A percentile compares a stretch with the other conserved stretches of the same genome.
These are phyloP conservation scores for Penicillium angulare DNA, from an alignment of 495 filamentous ascomycete species.

Conservation along the genomic window DNA sequence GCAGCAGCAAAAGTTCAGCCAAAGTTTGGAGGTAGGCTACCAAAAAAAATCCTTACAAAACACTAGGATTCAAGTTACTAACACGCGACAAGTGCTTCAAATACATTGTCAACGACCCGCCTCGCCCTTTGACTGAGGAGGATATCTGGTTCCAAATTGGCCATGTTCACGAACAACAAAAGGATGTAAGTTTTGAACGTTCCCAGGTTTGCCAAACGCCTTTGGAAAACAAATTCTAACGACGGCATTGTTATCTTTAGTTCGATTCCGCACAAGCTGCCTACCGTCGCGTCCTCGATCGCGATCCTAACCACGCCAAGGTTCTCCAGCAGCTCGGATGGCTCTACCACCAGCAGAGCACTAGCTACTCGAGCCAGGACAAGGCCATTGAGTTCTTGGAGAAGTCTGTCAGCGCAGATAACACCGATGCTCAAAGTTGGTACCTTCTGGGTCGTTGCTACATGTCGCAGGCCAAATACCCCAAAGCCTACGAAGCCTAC, in stretches of 20 bases:
- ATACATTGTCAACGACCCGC: slow-evolving; percentile 93
- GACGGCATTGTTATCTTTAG: slow-evolving; percentile 43
- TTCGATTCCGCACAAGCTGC: slow-evolving; percentile 89
- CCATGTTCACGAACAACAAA: slow-evolving; percentile 98
- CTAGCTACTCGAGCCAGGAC: slow-evolving; percentile 84
- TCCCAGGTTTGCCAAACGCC: neutral
- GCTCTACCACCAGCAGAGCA: slow-evolving; percentile 96
- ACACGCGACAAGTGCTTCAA: slow-evolving; percentile 99
- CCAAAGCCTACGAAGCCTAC: slow-evolving; percentile 98
- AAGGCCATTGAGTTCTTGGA: slow-evolving; percentile 95
- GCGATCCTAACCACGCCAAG: slow-evolving; percentile 95
- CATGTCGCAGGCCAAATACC: slow-evolving; percentile 99
- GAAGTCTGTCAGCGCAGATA: slow-evolving; percentile 93
- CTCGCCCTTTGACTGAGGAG: slow-evolving; percentile 89
- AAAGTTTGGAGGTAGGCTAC: slow-evolving; percentile 89
- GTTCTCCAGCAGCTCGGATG: slow-evolving; percentile 97
- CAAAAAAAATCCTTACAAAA: too few species aligned
- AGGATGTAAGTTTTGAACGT: slow-evolving; percentile 70
- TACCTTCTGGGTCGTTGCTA: slow-evolving; percentile 97
- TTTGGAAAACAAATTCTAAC: neutral
- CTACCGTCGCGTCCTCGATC: slow-evolving; percentile 89
- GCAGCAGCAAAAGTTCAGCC: slow-evolving; percentile 90
- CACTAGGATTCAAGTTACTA: too few species aligned
- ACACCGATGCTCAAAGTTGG: slow-evolving; percentile 96
- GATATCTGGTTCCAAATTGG: slow-evolving; percentile 99